Percentiles rank a stretch among this genome's conserved stretches.
Evolutionary conservation across 2,329 filamentous ascomycete genomes (phyloP).

Genomic region (Elsinoe ampelina): DNA sequence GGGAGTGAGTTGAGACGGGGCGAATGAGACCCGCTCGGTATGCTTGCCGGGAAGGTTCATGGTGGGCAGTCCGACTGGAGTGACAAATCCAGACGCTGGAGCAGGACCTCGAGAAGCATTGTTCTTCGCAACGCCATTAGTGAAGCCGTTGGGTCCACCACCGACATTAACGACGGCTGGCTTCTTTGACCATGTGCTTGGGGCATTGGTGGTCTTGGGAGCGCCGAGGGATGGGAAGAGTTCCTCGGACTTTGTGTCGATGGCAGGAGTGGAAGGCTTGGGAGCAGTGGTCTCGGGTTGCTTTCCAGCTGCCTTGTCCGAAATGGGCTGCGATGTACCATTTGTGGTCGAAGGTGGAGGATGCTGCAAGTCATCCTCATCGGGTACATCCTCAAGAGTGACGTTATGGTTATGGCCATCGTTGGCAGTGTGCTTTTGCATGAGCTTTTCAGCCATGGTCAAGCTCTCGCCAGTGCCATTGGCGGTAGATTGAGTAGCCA

Average conservation of each 20-base stretch:
- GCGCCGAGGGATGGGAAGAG: constrained; percentile 85
- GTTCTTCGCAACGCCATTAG: constrained; percentile 45
- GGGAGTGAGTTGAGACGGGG: constrained; percentile 66
- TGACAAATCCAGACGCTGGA: constrained; percentile 48
- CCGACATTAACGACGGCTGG: constrained; percentile 41
- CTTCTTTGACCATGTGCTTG: constrained; percentile 71
- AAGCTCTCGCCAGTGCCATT: constrained; percentile 18
- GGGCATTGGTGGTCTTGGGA: constrained; percentile 56
- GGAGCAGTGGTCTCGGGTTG: constrained; percentile 40
- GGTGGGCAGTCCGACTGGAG: constrained; percentile 30
- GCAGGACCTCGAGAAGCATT: constrained; percentile 51
- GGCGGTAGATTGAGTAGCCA: constrained; percentile 13
- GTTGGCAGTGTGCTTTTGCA: constrained; percentile 44
- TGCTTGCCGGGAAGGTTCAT: constrained; percentile 68
- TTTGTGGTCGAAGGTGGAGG: constrained; percentile 40
- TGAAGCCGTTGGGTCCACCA: constrained; percentile 36
- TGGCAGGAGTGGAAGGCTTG: constrained; percentile 28
- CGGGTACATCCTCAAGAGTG: constrained; percentile 70
- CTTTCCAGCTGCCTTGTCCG: constrained; percentile 59
- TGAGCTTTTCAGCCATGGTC: constrained; percentile 42
- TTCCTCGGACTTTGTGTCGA: constrained; percentile 84
- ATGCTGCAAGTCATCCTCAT: constrained; percentile 63
- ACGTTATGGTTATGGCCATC: constrained; percentile 45
- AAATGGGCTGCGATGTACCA: constrained; percentile 38
- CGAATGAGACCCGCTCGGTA: constrained; percentile 64